These are phyloP conservation scores for Calonectria pseudoturangicola DNA, from an alignment of 2,329 filamentous ascomycete species.

Conservation along the genomic window DNA sequence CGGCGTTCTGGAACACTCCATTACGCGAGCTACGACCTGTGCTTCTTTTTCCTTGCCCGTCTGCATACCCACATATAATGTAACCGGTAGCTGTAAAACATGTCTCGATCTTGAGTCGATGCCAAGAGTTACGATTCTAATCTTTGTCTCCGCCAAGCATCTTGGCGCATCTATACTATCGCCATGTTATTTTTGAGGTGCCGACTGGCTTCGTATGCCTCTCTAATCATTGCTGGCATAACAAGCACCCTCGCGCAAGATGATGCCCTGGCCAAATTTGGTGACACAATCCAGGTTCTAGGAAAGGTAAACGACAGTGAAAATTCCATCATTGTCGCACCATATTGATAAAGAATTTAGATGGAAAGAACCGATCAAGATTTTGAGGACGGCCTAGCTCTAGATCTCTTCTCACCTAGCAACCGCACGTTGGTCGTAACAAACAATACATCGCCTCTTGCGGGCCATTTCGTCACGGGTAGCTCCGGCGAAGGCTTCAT, in stretches of 20 bases:
- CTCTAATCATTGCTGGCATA: neutral
- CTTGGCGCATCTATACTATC: neutral
- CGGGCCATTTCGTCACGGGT: slow-evolving; percentile 3
- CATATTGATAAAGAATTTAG: neutral
- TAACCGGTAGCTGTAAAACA: neutral
- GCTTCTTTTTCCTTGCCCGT: too few species aligned
- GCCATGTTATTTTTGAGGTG: neutral
- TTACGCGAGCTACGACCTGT: neutral
- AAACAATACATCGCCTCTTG: neutral
- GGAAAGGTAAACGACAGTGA: neutral
- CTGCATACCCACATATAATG: neutral
- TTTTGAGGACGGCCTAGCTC: neutral
- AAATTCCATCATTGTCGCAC: too few species aligned
- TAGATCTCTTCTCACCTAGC: slow-evolving; percentile 8
- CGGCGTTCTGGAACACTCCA: slow-evolving; percentile 8
- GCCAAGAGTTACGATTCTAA: neutral
- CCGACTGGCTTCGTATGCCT: neutral
- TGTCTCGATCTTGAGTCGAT: neutral
- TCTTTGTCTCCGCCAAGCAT: neutral
- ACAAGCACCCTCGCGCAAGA: neutral
- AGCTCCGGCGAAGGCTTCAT: slow-evolving; percentile 14
- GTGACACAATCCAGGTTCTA: neutral
- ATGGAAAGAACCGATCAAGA: slow-evolving; percentile 15
- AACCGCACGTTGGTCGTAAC: slow-evolving; percentile 16
- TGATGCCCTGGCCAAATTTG: slow-evolving; percentile 12